Base-by-base conservation (phyloP, 176 grass and related monocot species). In the Sorghum bicolor region DNA sequence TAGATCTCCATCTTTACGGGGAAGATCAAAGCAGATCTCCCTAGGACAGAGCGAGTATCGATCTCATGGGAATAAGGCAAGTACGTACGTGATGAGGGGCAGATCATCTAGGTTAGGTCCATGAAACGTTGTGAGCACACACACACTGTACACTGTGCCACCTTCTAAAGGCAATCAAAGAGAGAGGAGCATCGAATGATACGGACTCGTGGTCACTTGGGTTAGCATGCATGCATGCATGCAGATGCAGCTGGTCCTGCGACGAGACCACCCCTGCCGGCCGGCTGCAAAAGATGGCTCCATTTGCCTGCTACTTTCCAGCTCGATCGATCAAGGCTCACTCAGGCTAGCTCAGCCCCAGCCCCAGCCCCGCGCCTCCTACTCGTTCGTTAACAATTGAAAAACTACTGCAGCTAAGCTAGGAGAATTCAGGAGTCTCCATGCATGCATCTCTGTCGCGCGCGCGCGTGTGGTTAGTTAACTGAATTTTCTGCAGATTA, bases 101-200 rank as follows among this genome's bases (percentile, higher is more conserved):
- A 50, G 16, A 19, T 8, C 39, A 8, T n/a, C n/a, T n/a, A n/a
- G n/a, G 14, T 15, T 1, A 44, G 11, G n/a, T 26, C 8, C 29
- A 52, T 82, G 8, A 45, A 24, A 63, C 47, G 34, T 12, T 55
- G 74, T n/a, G 22, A 8, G 22, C 8, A 25, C 64, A 61, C 33
- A 67, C 14, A 47, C 44, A 48, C n/a, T 30, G 40, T 28, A 72
- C 70, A 72, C 19, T 48, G 60, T 36, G 65, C 17, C 86, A 25
- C 60, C 86, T 88, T 83, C 81, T 84, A 80, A 88, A 88, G 75
- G 76, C 47, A 17, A 43, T 55, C 32, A 33, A 39, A 50, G 86
- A 13, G 36, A 37, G 32, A 55, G n/a, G 58, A 65, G 17, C 39
- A 43, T 28, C 67, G 80, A 88, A 88, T 88, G 87, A 84, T 84